Percentiles rank a stretch among this genome's conserved stretches.
These are phyloP conservation scores for Ophiognomonia clavigignenti-juglandacearum DNA, from an alignment of 2,329 filamentous ascomycete genomes.

Conservation along the genomic window DNA sequence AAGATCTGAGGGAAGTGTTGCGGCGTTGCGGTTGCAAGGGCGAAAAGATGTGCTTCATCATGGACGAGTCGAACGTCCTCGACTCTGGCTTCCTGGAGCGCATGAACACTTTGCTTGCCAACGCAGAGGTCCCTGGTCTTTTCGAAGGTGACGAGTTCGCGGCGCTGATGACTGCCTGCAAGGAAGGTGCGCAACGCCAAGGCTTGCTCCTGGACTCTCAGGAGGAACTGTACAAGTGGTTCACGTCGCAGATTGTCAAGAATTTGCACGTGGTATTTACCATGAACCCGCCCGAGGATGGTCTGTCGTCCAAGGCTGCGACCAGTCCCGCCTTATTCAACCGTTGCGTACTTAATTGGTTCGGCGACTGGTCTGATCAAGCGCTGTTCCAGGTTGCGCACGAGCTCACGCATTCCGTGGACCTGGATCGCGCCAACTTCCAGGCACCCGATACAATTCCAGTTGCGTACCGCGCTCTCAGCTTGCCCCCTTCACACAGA, in stretches of 20 bases:
- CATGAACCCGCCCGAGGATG: slow-evolving; percentile 98
- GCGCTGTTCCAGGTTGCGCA: slow-evolving; percentile 96
- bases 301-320: slow-evolving; percentile 90
- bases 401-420: slow-evolving; percentile 92
- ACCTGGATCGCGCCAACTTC: slow-evolving; percentile 85
- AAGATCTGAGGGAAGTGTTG: slow-evolving; percentile 90
- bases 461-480: slow-evolving; percentile 82
- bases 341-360: slow-evolving; percentile 99
- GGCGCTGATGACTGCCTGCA: slow-evolving; percentile 98
- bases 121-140: slow-evolving; percentile 97
- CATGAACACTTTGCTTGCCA: slow-evolving; percentile 98
- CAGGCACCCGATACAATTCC: slow-evolving; percentile 85
- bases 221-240: slow-evolving; percentile 99
- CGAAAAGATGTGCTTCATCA: slow-evolving; percentile 99
- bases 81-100: slow-evolving; percentile 98
- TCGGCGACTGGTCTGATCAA: slow-evolving; percentile 99
- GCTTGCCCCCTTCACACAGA: slow-evolving; percentile 80
- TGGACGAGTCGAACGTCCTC: slow-evolving; percentile 98
- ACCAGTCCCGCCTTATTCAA: slow-evolving; percentile 99
- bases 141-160: slow-evolving; percentile 99
- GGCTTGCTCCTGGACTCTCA: slow-evolving; percentile 93
- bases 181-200: slow-evolving; percentile 95
- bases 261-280: slow-evolving; percentile 99
- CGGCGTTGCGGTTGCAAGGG: slow-evolving; percentile 94
- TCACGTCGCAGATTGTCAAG: slow-evolving; percentile 98